A percentile compares a stretch with the other conserved stretches of the same genome.
Evolutionary conservation across 2,329 filamentous ascomycete species (phyloP).

Genomic region (Coniochaeta sp.): DNA sequence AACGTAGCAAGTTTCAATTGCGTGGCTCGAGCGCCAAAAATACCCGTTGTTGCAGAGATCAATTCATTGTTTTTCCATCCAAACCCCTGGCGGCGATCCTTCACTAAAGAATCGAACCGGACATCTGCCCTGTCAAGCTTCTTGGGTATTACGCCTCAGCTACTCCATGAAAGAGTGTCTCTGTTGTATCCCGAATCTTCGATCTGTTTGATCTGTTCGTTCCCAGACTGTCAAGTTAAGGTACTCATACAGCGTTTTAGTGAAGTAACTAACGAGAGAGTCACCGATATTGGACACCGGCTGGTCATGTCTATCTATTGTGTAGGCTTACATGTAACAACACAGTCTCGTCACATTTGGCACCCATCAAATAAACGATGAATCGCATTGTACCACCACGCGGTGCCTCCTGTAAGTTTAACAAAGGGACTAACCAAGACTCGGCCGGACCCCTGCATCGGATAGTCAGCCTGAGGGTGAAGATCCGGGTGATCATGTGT

Average conservation of each 20-base stretch:
- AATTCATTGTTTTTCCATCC: not conserved
- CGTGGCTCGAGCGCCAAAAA: not conserved
- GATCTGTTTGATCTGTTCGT: too few relatives aligned
- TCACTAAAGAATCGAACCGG: not conserved
- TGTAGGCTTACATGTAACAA: too few relatives aligned
- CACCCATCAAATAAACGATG: not conserved
- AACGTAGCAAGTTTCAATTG: not conserved
- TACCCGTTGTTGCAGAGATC: not conserved
- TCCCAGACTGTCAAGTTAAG: not conserved
- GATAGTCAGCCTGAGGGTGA: not conserved
- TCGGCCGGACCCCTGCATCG: not conserved
- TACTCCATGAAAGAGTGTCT: not conserved
- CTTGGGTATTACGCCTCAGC: not conserved
- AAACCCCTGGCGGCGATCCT: not conserved
- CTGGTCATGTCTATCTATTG: too few relatives aligned
- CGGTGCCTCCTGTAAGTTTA: not conserved
- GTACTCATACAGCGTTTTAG: too few relatives aligned
- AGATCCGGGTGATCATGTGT: not conserved
- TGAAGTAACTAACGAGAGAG: too few relatives aligned
- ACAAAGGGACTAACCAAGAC: not conserved
- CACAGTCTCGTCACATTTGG: not conserved
- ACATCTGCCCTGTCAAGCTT: not conserved
- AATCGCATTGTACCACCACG: not conserved
- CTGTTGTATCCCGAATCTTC: not conserved
- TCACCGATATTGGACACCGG: too few relatives aligned